Percentiles rank a stretch among this genome's conserved stretches.
phyloP scores from a whole-genome alignment of 1,139 yeast species.

The Candida sojae region DNA sequence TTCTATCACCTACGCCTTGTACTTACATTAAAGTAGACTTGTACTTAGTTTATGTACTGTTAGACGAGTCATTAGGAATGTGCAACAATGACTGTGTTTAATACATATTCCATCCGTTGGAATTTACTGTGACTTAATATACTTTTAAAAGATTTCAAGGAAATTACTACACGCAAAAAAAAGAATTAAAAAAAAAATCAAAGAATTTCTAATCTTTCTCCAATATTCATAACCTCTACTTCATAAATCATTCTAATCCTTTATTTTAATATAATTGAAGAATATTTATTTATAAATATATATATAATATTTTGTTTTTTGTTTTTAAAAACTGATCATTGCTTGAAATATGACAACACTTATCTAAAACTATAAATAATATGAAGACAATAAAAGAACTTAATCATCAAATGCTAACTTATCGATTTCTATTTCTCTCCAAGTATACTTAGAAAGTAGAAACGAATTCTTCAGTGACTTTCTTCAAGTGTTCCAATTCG shows the following conservation, averaged over 20 bases:
- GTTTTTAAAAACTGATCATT: background rate
- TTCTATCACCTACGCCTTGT: too few species aligned
- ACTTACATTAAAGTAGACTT: too few species aligned
- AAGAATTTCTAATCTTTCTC: background rate
- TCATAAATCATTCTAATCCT: background rate
- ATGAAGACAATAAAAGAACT: background rate
- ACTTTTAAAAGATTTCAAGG: background rate
- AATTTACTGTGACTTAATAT: background rate
- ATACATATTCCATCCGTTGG: too few species aligned
- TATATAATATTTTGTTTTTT: conserved; percentile 3
- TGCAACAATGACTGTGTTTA: too few species aligned
- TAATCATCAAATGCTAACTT: conserved; percentile 2
- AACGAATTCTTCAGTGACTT: conserved; percentile 89
- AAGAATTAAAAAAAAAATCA: background rate
- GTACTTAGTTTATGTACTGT: too few species aligned
- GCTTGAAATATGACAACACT: background rate
- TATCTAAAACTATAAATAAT: background rate
- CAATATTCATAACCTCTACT: too few species aligned
- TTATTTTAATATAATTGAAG: background rate
- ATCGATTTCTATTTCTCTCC: background rate
- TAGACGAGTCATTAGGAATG: too few species aligned
- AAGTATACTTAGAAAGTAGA: conserved; percentile 63
- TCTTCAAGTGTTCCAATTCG: conserved; percentile 80
- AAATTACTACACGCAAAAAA: background rate
- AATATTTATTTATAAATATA: conserved; percentile 7